These are phyloP conservation scores for Meira nashicola DNA, from an alignment of 1,284 basidiomycete genomes.

Conservation along the genomic window DNA sequence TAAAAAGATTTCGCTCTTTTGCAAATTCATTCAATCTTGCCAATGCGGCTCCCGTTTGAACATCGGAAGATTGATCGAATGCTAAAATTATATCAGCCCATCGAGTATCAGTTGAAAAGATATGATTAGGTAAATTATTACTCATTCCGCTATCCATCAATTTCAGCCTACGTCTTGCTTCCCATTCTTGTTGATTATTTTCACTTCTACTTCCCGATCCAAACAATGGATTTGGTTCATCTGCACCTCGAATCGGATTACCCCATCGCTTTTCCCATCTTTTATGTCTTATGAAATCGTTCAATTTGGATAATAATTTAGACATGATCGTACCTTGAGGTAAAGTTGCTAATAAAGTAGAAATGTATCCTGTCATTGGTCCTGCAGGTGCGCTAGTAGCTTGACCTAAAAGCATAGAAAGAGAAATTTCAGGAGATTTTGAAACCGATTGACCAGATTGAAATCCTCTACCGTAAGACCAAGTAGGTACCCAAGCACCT, in stretches of 20 bases:
- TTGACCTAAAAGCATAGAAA: slow-evolving; percentile 48
- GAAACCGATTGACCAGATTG: slow-evolving; percentile 34
- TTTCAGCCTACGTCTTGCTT: slow-evolving; percentile 30
- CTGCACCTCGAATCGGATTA: slow-evolving; percentile 48
- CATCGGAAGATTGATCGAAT: slow-evolving; percentile 50
- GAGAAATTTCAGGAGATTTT: slow-evolving; percentile 35
- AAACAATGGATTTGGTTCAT: slow-evolving; percentile 49
- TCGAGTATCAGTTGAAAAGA: slow-evolving; percentile 32
- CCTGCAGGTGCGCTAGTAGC: slow-evolving; percentile 52
- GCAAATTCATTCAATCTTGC: slow-evolving; percentile 42
- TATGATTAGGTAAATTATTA: slow-evolving; percentile 50
- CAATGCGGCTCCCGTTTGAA: slow-evolving; percentile 42
- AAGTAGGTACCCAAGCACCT: slow-evolving; percentile 52
- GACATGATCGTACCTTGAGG: slow-evolving; percentile 41
- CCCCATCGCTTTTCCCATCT: slow-evolving; percentile 48
- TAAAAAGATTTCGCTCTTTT: slow-evolving; percentile 27
- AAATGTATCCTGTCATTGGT: slow-evolving; percentile 45
- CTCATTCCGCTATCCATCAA: slow-evolving; percentile 48
- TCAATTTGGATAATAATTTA: slow-evolving; percentile 31
- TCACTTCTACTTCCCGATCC: slow-evolving; percentile 13
- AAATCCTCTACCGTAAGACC: slow-evolving; percentile 50
- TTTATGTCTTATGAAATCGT: slow-evolving; percentile 43
- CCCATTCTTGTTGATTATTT: slow-evolving; percentile 16
- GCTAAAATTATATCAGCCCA: slow-evolving; percentile 42
- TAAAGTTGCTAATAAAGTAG: slow-evolving; percentile 44